Base-by-base conservation (phyloP, 2,329 filamentous ascomycete species). In the Lojkania enalia region DNA sequence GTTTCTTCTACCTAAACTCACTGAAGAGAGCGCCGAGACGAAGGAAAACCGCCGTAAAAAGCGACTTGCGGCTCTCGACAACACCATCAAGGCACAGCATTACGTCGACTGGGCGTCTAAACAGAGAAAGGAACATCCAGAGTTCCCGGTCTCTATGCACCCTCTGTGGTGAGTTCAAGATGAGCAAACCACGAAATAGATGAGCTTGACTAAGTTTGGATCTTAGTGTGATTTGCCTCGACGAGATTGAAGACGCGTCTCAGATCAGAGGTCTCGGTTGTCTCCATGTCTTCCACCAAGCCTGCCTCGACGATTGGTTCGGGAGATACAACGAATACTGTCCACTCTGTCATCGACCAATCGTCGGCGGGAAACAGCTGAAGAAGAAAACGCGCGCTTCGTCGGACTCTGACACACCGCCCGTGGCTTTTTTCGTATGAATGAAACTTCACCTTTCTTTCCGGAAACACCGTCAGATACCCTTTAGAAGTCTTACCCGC, bases 281-380 rank as follows among this genome's bases (percentile, higher is more conserved):
- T 45, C 55, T 55, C 14, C 68, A 71, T 42, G 64, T 66, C 11
- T 71, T 70, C 46, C 68, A 71, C 36, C 56, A 65, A 32, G 47
- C 54, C 5, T 71, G 68, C 20, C 50, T 71, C 13, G 68, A 70
- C 47, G 63, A 67, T 32, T 71, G 67, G 67, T 71, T 64, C 41
- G 54, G 52, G 19, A 52, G 64, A 19, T 67, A 53, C 39, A 69
- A 71, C 41, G 66, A 70, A 23, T 68, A 57, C 44, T 71, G 68
- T 46, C 68, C 68, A 31, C 57, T 71, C 14, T 71, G 68, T 32
- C 68, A 70, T 37, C 48, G 63, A 14, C 56, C 65, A 6, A 71
- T 71, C 29, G 58, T 71, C 40, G 62, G 64, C 5, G 58, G 58
- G 18, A 37, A 46, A 12, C 55, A 46, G 30, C 21, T 36, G 12